These are phyloP conservation scores for Penicillium macrosclerotiorum DNA, from an alignment of 495 filamentous ascomycete genomes.

Conservation along the genomic window DNA sequence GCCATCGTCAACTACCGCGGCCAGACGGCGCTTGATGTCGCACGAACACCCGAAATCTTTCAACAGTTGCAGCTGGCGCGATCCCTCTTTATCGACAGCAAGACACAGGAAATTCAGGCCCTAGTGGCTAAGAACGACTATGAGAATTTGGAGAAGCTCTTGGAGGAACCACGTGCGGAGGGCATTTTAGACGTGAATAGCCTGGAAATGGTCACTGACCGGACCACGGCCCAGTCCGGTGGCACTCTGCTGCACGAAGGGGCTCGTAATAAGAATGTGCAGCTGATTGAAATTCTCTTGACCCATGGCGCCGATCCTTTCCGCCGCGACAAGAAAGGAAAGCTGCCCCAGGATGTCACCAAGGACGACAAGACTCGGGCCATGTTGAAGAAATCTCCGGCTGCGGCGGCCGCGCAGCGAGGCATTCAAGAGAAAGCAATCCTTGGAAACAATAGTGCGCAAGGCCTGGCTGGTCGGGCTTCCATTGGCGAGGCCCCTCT, in stretches of 20 bases:
- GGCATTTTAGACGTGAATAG: conserved; percentile 86
- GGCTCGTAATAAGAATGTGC: conserved; percentile 77
- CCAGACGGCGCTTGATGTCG: conserved; percentile 82
- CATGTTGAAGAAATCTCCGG: conserved; percentile 90
- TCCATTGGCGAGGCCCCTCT: conserved; percentile 59
- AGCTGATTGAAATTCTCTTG: conserved; percentile 82
- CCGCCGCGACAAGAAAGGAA: conserved; percentile 88
- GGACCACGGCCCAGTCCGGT: conserved; percentile 66
- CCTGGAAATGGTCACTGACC: conserved; percentile 81
- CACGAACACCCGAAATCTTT: conserved; percentile 88
- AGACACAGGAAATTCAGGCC: conserved; percentile 76
- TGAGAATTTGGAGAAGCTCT: conserved; percentile 68
- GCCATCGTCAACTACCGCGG: conserved; percentile 86
- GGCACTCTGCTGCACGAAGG: conserved; percentile 94
- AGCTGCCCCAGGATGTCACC: conserved; percentile 93
- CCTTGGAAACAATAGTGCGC: conserved; percentile 68
- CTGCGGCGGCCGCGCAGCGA: conserved; percentile 88
- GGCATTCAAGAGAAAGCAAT: conserved; percentile 97
- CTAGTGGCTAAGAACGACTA: conserved; percentile 72
- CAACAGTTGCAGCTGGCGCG: conserved; percentile 90
- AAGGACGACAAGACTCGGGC: conserved; percentile 87
- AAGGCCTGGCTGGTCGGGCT: conserved; percentile 52
- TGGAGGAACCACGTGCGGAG: conserved; percentile 82
- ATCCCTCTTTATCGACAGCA: conserved; percentile 84
- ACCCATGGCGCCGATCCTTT: conserved; percentile 98